phyloP scores from a whole-genome alignment of 352 stramenopile genomes.

The Globisporangium spinosum region DNA sequence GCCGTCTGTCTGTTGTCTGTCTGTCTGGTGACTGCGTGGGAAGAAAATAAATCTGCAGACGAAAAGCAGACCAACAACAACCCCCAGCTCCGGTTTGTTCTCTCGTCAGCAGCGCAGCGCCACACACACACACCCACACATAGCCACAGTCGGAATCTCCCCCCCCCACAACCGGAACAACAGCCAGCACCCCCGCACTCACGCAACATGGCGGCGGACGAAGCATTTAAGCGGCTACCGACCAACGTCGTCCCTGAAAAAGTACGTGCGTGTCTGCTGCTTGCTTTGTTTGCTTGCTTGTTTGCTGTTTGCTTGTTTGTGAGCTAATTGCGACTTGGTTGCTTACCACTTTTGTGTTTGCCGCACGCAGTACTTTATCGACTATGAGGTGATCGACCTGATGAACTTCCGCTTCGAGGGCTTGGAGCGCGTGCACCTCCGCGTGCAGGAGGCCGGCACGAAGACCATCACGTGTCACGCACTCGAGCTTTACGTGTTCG shows the following conservation, averaged over 20 bases:
- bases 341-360: neutral
- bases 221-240: constrained; percentile 49
- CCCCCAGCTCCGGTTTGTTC: neutral
- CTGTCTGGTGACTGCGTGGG: neutral
- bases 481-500: constrained; percentile 90
- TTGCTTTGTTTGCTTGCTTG: neutral
- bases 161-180: neutral
- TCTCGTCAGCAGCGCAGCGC: neutral
- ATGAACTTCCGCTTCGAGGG: constrained; percentile 79
- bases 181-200: neutral
- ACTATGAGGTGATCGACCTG: constrained; percentile 78
- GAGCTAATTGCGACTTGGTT: neutral
- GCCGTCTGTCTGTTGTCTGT: neutral
- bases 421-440: constrained; percentile 47
- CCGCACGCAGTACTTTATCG: constrained; percentile 52
- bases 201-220: constrained; percentile 7
- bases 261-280: constrained; percentile 20
- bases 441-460: constrained; percentile 47
- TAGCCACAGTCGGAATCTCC: neutral
- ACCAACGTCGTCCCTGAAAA: constrained; percentile 54
- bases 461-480: constrained; percentile 90
- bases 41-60: constrained; percentile 2
- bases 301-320: neutral
- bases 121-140: neutral
- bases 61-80: neutral